Evolutionary conservation across 2,329 filamentous ascomycete genomes (phyloP), one percentile per base, ranked within the genome.

Genomic region (Xylariaceae sp.): DNA sequence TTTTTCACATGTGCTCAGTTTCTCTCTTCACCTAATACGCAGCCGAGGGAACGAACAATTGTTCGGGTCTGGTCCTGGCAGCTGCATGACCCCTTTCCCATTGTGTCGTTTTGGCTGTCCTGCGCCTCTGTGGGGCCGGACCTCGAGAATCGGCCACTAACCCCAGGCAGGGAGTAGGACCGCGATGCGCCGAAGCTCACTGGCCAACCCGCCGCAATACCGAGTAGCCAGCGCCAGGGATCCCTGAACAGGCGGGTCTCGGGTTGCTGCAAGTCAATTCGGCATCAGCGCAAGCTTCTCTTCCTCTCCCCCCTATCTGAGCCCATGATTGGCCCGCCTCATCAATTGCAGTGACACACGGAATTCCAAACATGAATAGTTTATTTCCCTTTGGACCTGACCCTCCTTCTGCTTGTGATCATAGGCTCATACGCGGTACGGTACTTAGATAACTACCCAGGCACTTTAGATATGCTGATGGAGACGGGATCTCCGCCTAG

Each of bases 1-100:
- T 16, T 6, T 46, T 46, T 52, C 42, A 52, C 50, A 41, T 52
- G 50, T n/a, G n/a, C 5, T 36, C 27, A 16, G 32, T 26, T 23
- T n/a, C n/a, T n/a, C 15, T 15, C n/a, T 15, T 16, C 39, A 6
- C 23, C 26, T 11, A 29, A 29, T 15, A 10, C 13, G 9, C 27
- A 35, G 35, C 50, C 42, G 50, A 52, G 50, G 50, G 29, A 52
- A 10, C 21, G 18, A 20, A 29, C 29, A n/a, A n/a, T n/a, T 35
- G 23, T 27, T 46, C 26, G 33, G 18, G 39, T 21, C 10, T 13
- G 41, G 39, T 39, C 18, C n/a, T 13, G 27, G 35, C 20, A 20
- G 6, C 4, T 9, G 11, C 47, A 42, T 42, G 15, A 27, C 36
- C 30, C 3, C 8, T 33, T 46, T 40, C 6, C n/a, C n/a, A n/a